phyloP scores from a whole-genome alignment of 306 rosid species.

The Glycine latifolia region DNA sequence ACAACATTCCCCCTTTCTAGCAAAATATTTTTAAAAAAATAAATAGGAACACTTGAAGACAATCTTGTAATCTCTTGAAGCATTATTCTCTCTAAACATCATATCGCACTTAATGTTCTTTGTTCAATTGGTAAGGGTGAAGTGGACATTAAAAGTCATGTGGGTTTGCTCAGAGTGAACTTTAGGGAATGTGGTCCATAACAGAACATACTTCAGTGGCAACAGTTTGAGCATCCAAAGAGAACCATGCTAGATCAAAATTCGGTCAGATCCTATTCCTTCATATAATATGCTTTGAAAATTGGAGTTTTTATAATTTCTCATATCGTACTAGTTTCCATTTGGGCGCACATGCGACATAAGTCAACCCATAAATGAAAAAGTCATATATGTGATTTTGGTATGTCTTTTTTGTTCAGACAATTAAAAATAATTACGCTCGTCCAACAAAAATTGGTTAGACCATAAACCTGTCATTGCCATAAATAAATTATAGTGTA shows the following conservation, averaged over 20 bases:
- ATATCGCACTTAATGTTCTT: slow-evolving; percentile 4
- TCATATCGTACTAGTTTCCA: slow-evolving; percentile 9
- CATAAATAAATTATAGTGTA: neutral
- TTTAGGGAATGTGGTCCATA: slow-evolving; percentile 48
- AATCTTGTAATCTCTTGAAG: slow-evolving; percentile 16
- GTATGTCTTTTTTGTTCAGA: slow-evolving; percentile 28
- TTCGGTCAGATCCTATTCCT: slow-evolving; percentile 37
- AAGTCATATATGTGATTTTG: slow-evolving; percentile 14
- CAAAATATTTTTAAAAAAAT: neutral
- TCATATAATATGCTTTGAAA: slow-evolving; percentile 17
- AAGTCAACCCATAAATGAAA: slow-evolving; percentile 31
- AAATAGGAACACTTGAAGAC: slow-evolving; percentile 29
- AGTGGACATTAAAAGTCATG: slow-evolving; percentile 36
- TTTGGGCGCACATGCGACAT: slow-evolving; percentile 13
- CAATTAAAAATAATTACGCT: slow-evolving; percentile 23
- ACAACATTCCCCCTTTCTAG: no score
- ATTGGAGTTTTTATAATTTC: slow-evolving; percentile 28
- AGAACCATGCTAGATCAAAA: slow-evolving; percentile 19
- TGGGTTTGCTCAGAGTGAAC: slow-evolving; percentile 24
- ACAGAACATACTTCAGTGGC: slow-evolving; percentile 6
- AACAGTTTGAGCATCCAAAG: slow-evolving; percentile 32
- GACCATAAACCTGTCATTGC: neutral
- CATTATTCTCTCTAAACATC: slow-evolving; percentile 29
- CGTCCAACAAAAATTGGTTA: slow-evolving; percentile 11
- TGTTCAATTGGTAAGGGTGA: slow-evolving; percentile 36